Evolutionary conservation across 441 rosid species (phyloP), one percentile per base, ranked within the genome.

Genomic region (Mallotus repandus): DNA sequence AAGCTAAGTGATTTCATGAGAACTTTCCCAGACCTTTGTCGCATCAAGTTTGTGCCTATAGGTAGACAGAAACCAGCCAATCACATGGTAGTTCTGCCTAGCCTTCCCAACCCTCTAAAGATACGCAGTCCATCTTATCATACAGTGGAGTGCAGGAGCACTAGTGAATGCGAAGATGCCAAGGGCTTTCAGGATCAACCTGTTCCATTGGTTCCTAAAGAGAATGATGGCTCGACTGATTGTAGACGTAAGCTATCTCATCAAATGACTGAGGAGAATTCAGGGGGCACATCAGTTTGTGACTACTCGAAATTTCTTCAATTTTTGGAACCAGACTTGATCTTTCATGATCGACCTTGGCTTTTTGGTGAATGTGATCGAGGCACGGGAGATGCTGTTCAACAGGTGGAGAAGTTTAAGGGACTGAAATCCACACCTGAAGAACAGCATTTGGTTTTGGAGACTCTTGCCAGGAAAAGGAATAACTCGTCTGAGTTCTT

Each of bases 1-100:
- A 93, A 93, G 81, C 96, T 93, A 71, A 89, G 85, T 62, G 96
- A 91, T 73, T 93, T 91, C 79, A 58, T 93, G 82, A 87, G 76
- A 81, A 78, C 74, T 56, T 75, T 87, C 75, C 88, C 97, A 5
- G 81, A 86, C 54, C 82, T 89, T 79, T 93, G 98, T 71, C 75
- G 21, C 13, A 64, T 86, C 73, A 76, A 83, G 81, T 77, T 52
- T 49, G 81, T 81, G 49, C 86, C 84, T 14, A 3, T 67, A 4
- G 83, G 91, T 64, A 83, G 60, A 66, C 45, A 64, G 52, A 87
- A 82, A 75, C 69, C 86, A 38, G 83, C 91, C 68, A 89, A 85
- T 70, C 98, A 93, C 84, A 86, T 87, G 91, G 83, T 93, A 59
- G 85, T 93, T 73, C 53, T 85, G 71, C 96, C 96, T 73, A 77